Base-by-base conservation (phyloP, 306 rosid species). In the Luffa aegyptiaca region DNA sequence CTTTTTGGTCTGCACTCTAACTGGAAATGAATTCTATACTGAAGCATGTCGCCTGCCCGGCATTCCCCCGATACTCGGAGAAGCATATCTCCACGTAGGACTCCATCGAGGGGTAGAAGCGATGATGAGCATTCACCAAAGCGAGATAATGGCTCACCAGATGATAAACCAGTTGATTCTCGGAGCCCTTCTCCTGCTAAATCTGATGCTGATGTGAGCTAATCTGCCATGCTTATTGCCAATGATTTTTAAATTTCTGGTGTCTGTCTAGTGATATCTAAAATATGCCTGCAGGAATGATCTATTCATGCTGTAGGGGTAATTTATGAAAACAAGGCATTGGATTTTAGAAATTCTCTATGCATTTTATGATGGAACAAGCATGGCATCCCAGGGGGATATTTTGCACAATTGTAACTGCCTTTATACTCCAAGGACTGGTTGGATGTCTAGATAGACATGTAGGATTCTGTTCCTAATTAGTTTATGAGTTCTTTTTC, bases 121-220 rank as follows among this genome's bases (percentile, higher is more conserved):
- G 86, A 84, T 64, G 89, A 80, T 61, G 87, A 56, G 63, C 82
- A 53, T 62, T 85, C 92, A n/a, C 88, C 91, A 21, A 58, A 75
- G 13, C 85, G 80, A 5, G 84, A 83, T 59, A 85, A 83, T 80
- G 83, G 73, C 84, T 87, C 90, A 39, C 87, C 88, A 2, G 79
- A 5, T 62, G 86, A 80, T 35, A 86, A 52, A 44, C 82, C 59
- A 78, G 79, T 53, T 49, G 89, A 82, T 84, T 90, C 95, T 72
- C 88, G 81, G 76, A 90, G 95, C 53, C 90, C 86, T 20, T 85
- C 93, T 76, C 86, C 89, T 45, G 87, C 49, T 74, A 86, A 79
- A 80, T 86, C 91, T 65, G 91, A 90, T 79, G 88, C 86, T 48
- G 90, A 87, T 66, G 95, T 90, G 75, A 88, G 92, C 78, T 17